A percentile compares a stretch with the other conserved stretches of the same genome.
These are phyloP conservation scores for Boletus speciosus DNA, from an alignment of 768 basidiomycete species.

Conservation along the genomic window DNA sequence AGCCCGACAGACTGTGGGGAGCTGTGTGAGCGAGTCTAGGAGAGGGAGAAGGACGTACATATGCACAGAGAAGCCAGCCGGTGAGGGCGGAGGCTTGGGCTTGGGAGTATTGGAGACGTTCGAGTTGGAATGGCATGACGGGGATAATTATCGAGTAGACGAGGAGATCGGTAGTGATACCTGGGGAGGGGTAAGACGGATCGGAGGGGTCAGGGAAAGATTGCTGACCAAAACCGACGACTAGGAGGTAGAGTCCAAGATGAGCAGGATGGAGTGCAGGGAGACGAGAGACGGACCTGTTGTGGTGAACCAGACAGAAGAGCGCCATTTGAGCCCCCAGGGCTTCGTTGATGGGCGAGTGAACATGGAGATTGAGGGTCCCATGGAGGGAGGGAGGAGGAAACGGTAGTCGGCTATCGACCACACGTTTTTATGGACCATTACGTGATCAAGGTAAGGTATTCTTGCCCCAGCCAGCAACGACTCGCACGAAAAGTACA, in stretches of 20 bases:
- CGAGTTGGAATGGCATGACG: constrained; percentile 61
- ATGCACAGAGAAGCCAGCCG: constrained; percentile 62
- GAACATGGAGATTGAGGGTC: not conserved
- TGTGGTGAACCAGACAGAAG: constrained; percentile 56
- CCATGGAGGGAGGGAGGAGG: constrained; percentile 1
- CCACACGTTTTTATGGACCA: constrained; percentile 2
- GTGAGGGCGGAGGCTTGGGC: constrained; percentile 44
- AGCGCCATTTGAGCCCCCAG: constrained; percentile 52
- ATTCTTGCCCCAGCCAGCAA: too few species aligned
- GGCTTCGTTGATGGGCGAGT: constrained; percentile 23
- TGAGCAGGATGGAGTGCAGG: not conserved
- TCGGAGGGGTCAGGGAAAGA: not conserved
- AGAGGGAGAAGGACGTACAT: constrained; percentile 35
- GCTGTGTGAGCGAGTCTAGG: not conserved
- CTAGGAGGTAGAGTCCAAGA: constrained; percentile 17
- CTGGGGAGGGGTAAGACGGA: constrained; percentile 14
- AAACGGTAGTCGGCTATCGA: too few species aligned
- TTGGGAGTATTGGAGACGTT: constrained; percentile 33
- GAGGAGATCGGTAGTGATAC: constrained; percentile 49
- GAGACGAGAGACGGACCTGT: constrained; percentile 29
- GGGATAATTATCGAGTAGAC: constrained; percentile 62
- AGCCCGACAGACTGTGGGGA: constrained; percentile 50
- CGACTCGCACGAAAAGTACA: too few species aligned
- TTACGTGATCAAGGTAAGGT: constrained; percentile 1
- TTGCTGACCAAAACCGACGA: constrained; percentile 47